Base-by-base conservation (phyloP, 805 yeast species). In the Candida ponderosae region DNA sequence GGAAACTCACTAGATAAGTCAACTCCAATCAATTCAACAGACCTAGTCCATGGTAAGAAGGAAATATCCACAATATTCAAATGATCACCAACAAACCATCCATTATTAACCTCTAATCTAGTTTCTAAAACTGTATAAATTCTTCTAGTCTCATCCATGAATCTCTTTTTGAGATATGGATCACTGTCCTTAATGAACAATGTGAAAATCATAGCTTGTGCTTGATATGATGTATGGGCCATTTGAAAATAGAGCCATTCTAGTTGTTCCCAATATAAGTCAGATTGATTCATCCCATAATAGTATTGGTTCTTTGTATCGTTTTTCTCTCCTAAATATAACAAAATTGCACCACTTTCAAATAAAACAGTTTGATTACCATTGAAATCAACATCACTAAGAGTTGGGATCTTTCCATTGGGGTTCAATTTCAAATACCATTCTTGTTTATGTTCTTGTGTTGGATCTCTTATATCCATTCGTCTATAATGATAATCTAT, bases 371-470 rank as follows among this genome's bases (percentile, higher is more conserved):
- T 51, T 28, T 70, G 59, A 20, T 63, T 50, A 5, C 72, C 75
- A 11, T 66, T 34, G 14, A 43, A 32, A 26, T 46, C 40, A 19
- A 41, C 46, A 24, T 59, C 62, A 30, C 45, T 60, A 26, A 78
- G 53, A 0, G 75, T 67, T 18, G 83, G 83, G 35, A 77, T 69
- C 46, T 74, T 59, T 4, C 81, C 80, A 46, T 75, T 73, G n/a
- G 78, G 75, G 49, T 74, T 73, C 46, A 72, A 52, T 39, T 66
- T n/a, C n/a, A n/a, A n/a, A n/a, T n/a, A n/a, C n/a, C 59, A 36
- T 71, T 50, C 42, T 60, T 76, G 74, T 76, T 69, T 4, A 61
- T 68, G 44, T 67, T 64, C 45, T 74, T 74, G 37, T 72, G 76
- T 32, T 29, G 54, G 52, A 20, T 48, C 57, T 4, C 36, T 5